Conservation (phyloP, 225 moss, liverwort and hornwort species). For the Polytrichum formosum region DNA sequence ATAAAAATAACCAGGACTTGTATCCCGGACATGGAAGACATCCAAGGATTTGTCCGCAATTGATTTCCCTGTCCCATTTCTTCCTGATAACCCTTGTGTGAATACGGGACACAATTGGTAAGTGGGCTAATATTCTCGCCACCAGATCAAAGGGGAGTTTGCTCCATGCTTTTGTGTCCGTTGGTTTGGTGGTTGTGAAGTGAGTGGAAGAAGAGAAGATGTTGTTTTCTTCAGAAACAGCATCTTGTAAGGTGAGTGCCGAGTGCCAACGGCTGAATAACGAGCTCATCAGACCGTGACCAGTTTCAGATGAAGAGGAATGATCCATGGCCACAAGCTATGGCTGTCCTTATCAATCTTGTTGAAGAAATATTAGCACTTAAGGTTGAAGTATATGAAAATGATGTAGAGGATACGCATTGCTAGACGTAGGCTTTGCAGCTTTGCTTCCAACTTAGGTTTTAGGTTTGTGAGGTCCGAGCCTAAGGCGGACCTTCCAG, state of each 20-base stretch:
- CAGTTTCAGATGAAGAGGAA: not conserved
- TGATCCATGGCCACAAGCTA: not conserved
- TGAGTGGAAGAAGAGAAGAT: not conserved
- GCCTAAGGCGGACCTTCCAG: not conserved
- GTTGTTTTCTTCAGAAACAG: not conserved
- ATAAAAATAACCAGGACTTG: conserved; percentile 51
- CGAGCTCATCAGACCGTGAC: not conserved
- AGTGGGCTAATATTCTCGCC: conserved; percentile 34
- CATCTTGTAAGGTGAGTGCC: not conserved
- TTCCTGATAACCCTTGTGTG: conserved; percentile 44
- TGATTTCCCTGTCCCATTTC: conserved; percentile 45
- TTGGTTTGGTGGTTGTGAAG: not conserved
- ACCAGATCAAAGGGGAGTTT: conserved; percentile 50
- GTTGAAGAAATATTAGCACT: too few species aligned
- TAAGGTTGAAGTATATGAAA: too few species aligned
- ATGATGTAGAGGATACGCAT: too few species aligned
- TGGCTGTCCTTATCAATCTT: too few species aligned
- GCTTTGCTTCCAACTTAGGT: too few species aligned
- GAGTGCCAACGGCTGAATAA: not conserved
- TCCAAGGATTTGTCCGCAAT: conserved; percentile 34
- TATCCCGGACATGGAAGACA: conserved; percentile 16
- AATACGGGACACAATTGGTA: conserved; percentile 42
- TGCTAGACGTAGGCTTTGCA: too few species aligned
- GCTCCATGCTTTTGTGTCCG: conserved; percentile 32
- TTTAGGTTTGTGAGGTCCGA: too few species aligned